These are phyloP conservation scores for Aurifilum marmelostoma DNA, from an alignment of 2,329 filamentous ascomycete species.

Conservation along the genomic window DNA sequence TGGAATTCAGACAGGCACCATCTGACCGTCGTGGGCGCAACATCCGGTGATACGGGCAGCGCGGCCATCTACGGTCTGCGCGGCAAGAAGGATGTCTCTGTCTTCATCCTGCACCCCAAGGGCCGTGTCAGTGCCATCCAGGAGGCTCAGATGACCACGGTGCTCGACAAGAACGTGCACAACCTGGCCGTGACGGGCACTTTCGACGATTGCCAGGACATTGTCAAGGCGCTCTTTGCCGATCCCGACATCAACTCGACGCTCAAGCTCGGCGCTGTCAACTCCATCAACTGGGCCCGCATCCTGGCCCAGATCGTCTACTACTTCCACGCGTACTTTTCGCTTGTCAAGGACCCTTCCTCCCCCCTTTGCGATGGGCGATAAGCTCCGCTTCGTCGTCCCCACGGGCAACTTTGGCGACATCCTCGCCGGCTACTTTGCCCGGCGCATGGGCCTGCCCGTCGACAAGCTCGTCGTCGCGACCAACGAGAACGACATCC, in stretches of 20 bases:
- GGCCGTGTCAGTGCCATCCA: slow-evolving; percentile 90
- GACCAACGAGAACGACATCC: slow-evolving; percentile 97
- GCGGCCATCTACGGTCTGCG: slow-evolving; percentile 94
- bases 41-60: slow-evolving; percentile 87
- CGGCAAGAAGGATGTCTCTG: slow-evolving; percentile 94
- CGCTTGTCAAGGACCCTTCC: slow-evolving; percentile 63
- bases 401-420: slow-evolving; percentile 98
- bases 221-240: slow-evolving; percentile 89
- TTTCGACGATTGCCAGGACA: slow-evolving; percentile 97
- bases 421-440: slow-evolving; percentile 91
- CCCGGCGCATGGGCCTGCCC: slow-evolving; percentile 62
- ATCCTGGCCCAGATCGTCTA: slow-evolving; percentile 97
- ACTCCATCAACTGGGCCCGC: slow-evolving; percentile 94
- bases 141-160: slow-evolving; percentile 96
- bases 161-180: slow-evolving; percentile 88
- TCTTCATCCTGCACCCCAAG: slow-evolving; percentile 93
- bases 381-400: slow-evolving; percentile 81
- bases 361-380: slow-evolving; percentile 63
- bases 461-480: slow-evolving; percentile 87
- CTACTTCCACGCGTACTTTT: slow-evolving; percentile 95
- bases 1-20: slow-evolving; percentile 66
- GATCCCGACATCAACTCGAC: slow-evolving; percentile 82
- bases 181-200: slow-evolving; percentile 88
- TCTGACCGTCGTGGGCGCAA: slow-evolving; percentile 84
- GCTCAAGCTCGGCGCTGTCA: slow-evolving; percentile 87